phyloP scores from a whole-genome alignment of 176 grass and related monocot genomes.

The Calamus simplicifolius region DNA sequence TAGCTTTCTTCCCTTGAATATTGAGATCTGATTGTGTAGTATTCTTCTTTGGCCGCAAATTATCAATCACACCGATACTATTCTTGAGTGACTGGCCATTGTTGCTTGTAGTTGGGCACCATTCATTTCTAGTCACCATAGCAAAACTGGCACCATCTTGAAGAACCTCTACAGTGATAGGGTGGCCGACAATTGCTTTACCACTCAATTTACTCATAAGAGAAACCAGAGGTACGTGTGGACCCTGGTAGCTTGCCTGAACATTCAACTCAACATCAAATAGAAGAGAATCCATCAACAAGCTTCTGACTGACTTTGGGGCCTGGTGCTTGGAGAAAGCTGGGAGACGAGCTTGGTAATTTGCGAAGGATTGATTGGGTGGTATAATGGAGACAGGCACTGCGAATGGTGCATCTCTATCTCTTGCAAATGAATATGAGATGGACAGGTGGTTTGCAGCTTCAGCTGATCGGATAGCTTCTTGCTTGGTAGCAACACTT shows the following conservation, averaged over 20 bases:
- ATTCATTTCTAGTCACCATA: slow-evolving; percentile 25
- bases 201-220: slow-evolving; percentile 86
- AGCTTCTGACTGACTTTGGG: slow-evolving; percentile 50
- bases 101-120: slow-evolving; percentile 29
- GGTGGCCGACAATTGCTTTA: slow-evolving; percentile 78
- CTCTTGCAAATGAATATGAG: slow-evolving; percentile 3
- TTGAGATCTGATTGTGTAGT: slow-evolving; percentile 3
- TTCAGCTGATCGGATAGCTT: slow-evolving; percentile 28
- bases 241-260: slow-evolving; percentile 61
- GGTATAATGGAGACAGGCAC: slow-evolving; percentile 25
- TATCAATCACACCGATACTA: slow-evolving; percentile 9
- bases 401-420: slow-evolving; percentile 21
- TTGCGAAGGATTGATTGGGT: slow-evolving; percentile 26
- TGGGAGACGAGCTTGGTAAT: slow-evolving; percentile 20
- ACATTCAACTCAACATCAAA: slow-evolving; percentile 77
- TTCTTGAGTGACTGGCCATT: slow-evolving; percentile 40
- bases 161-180: slow-evolving; percentile 54
- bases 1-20: slow-evolving; percentile 21
- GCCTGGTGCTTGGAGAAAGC: slow-evolving; percentile 26
- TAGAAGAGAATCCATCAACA: slow-evolving; percentile 26
- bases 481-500: slow-evolving; percentile 13
- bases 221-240: slow-evolving; percentile 72
- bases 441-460: slow-evolving; percentile 29
- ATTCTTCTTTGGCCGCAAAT: slow-evolving; percentile 18
- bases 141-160: slow-evolving; percentile 34